Base-by-base conservation (phyloP, 495 filamentous ascomycete genomes). In the Talaromyces wortmannii region DNA sequence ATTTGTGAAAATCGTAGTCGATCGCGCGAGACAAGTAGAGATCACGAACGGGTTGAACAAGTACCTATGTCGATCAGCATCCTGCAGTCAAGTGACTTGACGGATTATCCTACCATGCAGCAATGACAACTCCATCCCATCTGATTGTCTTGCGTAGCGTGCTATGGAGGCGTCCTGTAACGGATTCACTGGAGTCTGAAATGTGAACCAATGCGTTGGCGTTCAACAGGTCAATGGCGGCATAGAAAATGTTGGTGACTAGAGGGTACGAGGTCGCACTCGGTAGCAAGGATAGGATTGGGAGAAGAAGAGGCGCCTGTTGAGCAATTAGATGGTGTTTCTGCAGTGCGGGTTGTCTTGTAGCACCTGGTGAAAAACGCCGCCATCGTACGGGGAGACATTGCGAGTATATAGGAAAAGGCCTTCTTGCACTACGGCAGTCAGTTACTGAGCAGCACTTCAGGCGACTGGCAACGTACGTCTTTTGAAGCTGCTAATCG, bases 401-500 rank as follows among this genome's bases (percentile, higher is more conserved):
- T 96, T 94, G 62, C 92, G 90, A 52, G 86, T 92, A 64, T 97
- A 97, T 4, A 98, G 83, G 64, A 95, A 97, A 47, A 98, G 76
- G 31, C 94, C 94, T 74, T 98, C 94, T 73, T 97, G 91, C 50
- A 98, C 91, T 96, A 55, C 15, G 50, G 8, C 52, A 13, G 6
- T 56, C 23, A 50, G 18, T 3, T 3, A 55, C 13, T 15, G 17
- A 45, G 10, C 11, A 13, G 15, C 33, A 45, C 11, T 1, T n/a
- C 30, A 44, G 29, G 15, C 31, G 44, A 48, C 33, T 36, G n/a
- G 42, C 4, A 11, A 68, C 86, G 71, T 77, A 95, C 91, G 73
- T 82, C 95, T 83, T 76, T 97, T 98, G 81, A 96, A 98, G 80
- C 94, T 96, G 55, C 88, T 96, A 29, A 97, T 88, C 15, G 94